A percentile compares a stretch with the other conserved stretches of the same genome.
These are phyloP conservation scores for Echites panduratus DNA, from an alignment of 257 asterid species.

Conservation along the genomic window DNA sequence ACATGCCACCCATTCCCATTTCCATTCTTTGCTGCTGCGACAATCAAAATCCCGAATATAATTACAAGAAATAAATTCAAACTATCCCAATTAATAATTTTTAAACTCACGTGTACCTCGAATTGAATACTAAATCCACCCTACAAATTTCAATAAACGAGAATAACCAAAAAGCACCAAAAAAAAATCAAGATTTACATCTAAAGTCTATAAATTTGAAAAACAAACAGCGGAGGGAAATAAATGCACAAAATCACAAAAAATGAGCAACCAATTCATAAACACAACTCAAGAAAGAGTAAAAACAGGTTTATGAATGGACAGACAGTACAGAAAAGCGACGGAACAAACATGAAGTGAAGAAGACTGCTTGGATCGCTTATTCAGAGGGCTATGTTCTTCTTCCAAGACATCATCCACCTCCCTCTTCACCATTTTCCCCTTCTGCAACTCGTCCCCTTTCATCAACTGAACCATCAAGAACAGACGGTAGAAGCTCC, in stretches of 20 bases:
- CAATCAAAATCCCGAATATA: conserved; percentile 1
- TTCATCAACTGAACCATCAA: conserved; percentile 43
- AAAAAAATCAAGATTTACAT: conserved; percentile 1
- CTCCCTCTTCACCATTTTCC: conserved; percentile 38
- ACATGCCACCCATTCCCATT: conserved; percentile 18
- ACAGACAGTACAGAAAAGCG: neutral
- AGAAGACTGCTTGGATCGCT: conserved; percentile 37
- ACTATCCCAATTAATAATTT: neutral
- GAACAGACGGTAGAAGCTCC: neutral
- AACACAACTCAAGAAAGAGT: neutral
- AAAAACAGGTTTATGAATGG: neutral
- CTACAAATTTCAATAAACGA: neutral
- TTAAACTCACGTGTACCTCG: neutral
- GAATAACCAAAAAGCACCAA: neutral
- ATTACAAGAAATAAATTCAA: neutral
- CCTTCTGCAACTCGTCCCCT: conserved; percentile 21
- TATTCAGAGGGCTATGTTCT: conserved; percentile 32
- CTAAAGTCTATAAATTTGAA: neutral
- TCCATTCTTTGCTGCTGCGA: conserved; percentile 24
- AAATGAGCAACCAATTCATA: neutral
- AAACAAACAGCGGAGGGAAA: neutral
- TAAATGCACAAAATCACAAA: neutral
- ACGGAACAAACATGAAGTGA: conserved; percentile 18
- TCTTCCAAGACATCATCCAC: conserved; percentile 42
- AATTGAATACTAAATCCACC: neutral